phyloP scores from a whole-genome alignment of 2,329 filamentous ascomycete species.

The Apiospora arundinis region DNA sequence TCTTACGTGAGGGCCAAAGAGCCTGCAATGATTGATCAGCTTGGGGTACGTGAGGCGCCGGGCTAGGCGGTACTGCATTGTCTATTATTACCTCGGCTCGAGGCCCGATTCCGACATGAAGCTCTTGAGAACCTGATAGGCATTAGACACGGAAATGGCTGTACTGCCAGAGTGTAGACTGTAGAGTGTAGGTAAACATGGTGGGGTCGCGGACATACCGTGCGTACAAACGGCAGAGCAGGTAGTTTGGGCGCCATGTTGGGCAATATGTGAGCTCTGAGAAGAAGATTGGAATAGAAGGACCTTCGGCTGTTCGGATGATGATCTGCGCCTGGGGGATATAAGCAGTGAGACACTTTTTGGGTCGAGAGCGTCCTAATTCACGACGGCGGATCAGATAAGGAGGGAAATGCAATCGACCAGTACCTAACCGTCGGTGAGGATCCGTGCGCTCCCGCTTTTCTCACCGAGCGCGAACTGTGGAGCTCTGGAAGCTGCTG shows the following conservation, averaged over 20 bases:
- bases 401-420: neutral
- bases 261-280: neutral
- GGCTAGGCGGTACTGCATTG: neutral
- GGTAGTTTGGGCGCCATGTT: conserved; percentile 39
- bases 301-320: neutral
- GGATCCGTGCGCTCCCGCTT: conserved; percentile 25
- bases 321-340: neutral
- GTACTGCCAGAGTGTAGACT: neutral
- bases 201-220: conserved; percentile 31
- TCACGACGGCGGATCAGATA: neutral
- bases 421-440: conserved; percentile 10
- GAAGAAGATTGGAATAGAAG: too few relatives aligned
- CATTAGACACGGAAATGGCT: neutral
- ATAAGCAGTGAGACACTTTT: too few relatives aligned
- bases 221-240: conserved; percentile 41
- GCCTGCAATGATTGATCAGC: conserved; percentile 34
- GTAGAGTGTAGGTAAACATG: neutral
- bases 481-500: conserved; percentile 4
- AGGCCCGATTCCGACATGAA: conserved; percentile 87
- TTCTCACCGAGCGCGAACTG: neutral
- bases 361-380: neutral
- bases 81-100: conserved; percentile 77
- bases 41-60: neutral
- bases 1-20: conserved; percentile 50
- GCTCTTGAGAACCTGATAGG: conserved; percentile 77